phyloP scores from a whole-genome alignment of 2,329 filamentous ascomycete genomes.

The Phaeoacremonium minimum region DNA sequence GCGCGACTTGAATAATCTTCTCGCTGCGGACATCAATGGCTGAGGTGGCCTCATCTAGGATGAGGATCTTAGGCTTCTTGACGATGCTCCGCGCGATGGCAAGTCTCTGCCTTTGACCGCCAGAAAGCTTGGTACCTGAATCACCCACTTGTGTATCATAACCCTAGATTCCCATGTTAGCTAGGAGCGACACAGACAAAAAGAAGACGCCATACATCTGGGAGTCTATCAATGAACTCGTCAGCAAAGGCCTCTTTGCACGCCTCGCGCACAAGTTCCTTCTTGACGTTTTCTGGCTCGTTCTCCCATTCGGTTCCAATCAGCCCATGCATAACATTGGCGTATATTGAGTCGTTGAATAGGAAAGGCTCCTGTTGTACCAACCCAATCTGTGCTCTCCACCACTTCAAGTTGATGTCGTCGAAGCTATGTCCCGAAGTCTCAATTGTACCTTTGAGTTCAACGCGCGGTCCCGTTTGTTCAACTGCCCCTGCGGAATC shows the following conservation, averaged over 20 bases:
- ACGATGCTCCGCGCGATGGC: conserved; percentile 60
- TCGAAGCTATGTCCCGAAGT: conserved; percentile 11
- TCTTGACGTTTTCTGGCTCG: conserved; percentile 33
- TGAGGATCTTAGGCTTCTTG: conserved; percentile 55
- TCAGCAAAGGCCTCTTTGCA: conserved; percentile 65
- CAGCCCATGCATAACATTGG: conserved; percentile 51
- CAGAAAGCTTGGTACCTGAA: conserved; percentile 67
- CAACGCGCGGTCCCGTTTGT: conserved; percentile 5
- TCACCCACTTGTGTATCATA: conserved; percentile 76
- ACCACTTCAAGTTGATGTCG: conserved; percentile 60
- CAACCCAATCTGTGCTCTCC: conserved; percentile 39
- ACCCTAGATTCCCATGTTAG: conserved; percentile 33
- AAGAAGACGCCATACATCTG: conserved; percentile 29
- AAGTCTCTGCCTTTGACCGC: conserved; percentile 59
- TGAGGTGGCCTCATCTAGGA: conserved; percentile 64
- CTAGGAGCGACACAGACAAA: background rate
- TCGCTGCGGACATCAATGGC: conserved; percentile 38
- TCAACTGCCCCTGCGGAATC: conserved; percentile 19
- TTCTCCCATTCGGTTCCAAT: conserved; percentile 33
- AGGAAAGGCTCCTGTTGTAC: conserved; percentile 35
- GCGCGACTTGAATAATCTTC: conserved; percentile 47
- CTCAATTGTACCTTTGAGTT: conserved; percentile 5
- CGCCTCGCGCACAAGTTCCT: conserved; percentile 56
- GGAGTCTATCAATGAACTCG: conserved; percentile 63
- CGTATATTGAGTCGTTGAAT: conserved; percentile 42